Conservation (phyloP, 2,329 filamentous ascomycete species). For the Chalara sp. region DNA sequence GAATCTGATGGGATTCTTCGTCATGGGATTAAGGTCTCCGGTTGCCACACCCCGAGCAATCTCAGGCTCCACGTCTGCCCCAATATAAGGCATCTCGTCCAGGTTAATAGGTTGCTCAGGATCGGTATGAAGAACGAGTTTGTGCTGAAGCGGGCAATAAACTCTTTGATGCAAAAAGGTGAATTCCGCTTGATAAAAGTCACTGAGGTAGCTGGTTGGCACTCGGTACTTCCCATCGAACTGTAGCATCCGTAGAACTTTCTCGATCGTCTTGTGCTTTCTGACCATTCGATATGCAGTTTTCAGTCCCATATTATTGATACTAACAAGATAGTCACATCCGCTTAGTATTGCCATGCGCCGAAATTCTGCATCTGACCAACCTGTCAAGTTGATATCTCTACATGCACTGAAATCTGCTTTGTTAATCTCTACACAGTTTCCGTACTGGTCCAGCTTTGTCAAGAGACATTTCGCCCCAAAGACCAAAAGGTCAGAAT, state of each 20-base stretch:
- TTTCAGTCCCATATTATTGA: constrained; percentile 83
- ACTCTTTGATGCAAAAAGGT: constrained; percentile 95
- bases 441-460: constrained; percentile 89
- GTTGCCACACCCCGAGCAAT: constrained; percentile 67
- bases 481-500: constrained; percentile 93
- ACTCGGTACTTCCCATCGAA: constrained; percentile 84
- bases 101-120: constrained; percentile 56
- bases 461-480: constrained; percentile 86
- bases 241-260: constrained; percentile 72
- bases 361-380: constrained; percentile 86
- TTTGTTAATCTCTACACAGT: constrained; percentile 86
- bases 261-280: constrained; percentile 83
- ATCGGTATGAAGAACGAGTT: constrained; percentile 69
- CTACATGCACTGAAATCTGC: constrained; percentile 82
- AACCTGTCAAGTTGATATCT: constrained; percentile 83
- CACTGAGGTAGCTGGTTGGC: constrained; percentile 71
- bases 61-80: constrained; percentile 60
- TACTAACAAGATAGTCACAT: constrained; percentile 87
- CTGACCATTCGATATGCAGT: constrained; percentile 86
- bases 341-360: constrained; percentile 95
- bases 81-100: constrained; percentile 75
- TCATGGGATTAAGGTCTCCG: constrained; percentile 85
- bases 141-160: constrained; percentile 68
- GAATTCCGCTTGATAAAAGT: constrained; percentile 79
- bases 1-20: constrained; percentile 52